Percentiles rank a stretch among this genome's conserved stretches.
phyloP scores from a whole-genome alignment of 805 yeast species.

The Kluyveromyces lactis region DNA sequence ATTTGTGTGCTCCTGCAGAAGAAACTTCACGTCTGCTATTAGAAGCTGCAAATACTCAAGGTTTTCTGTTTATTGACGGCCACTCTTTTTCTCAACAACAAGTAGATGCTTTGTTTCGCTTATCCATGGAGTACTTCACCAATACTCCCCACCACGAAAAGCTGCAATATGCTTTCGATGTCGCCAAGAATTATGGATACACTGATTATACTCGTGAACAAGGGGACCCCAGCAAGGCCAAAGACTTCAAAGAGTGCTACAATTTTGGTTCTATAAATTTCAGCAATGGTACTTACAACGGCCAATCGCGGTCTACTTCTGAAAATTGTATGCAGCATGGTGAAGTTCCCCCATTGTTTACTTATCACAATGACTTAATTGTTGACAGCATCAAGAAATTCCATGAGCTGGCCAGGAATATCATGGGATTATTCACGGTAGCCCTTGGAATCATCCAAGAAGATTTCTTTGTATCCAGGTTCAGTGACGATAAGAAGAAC shows the following conservation, averaged over 20 bases:
- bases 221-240: too few relatives aligned
- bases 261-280: too few relatives aligned
- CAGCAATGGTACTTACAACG: too few relatives aligned
- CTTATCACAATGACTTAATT: too few relatives aligned
- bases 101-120: background rate
- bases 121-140: background rate
- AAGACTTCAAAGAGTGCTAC: too few relatives aligned
- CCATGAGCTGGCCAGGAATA: too few relatives aligned
- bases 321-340: too few relatives aligned
- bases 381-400: too few relatives aligned
- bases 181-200: background rate
- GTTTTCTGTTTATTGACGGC: background rate
- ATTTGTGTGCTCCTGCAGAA: background rate
- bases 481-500: background rate
- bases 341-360: too few relatives aligned
- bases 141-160: background rate
- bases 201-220: too few relatives aligned
- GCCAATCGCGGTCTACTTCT: too few relatives aligned
- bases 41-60: background rate
- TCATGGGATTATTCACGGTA: background rate
- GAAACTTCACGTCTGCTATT: background rate
- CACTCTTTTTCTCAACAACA: background rate
- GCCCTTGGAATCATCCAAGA: background rate
- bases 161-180: background rate
- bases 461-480: background rate